Evolutionary conservation across 345 rosid genomes (phyloP), one percentile per base, ranked within the genome.

Genomic region (Mallotus nudiflorus): DNA sequence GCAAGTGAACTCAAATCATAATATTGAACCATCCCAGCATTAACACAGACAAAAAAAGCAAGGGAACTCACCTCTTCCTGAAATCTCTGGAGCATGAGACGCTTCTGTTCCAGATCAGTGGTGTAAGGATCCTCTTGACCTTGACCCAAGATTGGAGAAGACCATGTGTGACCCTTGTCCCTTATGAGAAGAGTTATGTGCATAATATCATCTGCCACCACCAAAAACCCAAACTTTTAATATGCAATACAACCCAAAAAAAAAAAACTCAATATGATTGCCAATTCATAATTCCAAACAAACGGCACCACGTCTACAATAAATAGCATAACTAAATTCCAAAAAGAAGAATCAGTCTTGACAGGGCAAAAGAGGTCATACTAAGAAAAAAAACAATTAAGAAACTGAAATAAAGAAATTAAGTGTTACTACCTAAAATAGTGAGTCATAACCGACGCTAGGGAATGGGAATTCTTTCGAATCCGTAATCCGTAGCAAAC

Each of bases 11-110:
- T 31, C 7, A 44, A 56, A 19, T 42, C 4, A 57, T 1, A 27
- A 45, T 15, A 48, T 11, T 16, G 2, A 8, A 63, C 44, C 13
- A 44, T 44, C 67, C 25, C 24, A 14, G 68, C 4, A 33, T 55
- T n/a, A 10, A 33, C 10, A 19, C 53, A 13, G 8, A 46, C 14
- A 24, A 5, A 42, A 56, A 28, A 49, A 64, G 22, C n/a, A n/a
- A n/a, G n/a, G n/a, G n/a, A n/a, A n/a, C 14, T 84, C 76, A 87
- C 97, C 97, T 91, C 97, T 82, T 91, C 96, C 74, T 94, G 97
- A 78, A 94, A 94, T 79, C 97, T 94, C 84, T 90, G 92, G 31
- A 94, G 88, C 98, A 90, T 94, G 71, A 92, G 92, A 1, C 96
- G 89, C 72, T 87, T 94, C 87, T 94, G 97, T 70, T 90, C 97